Evolutionary conservation across 805 yeast genomes (phyloP), one percentile per base, ranked within the genome.

Genomic region (Diddensiella transvaalensis): DNA sequence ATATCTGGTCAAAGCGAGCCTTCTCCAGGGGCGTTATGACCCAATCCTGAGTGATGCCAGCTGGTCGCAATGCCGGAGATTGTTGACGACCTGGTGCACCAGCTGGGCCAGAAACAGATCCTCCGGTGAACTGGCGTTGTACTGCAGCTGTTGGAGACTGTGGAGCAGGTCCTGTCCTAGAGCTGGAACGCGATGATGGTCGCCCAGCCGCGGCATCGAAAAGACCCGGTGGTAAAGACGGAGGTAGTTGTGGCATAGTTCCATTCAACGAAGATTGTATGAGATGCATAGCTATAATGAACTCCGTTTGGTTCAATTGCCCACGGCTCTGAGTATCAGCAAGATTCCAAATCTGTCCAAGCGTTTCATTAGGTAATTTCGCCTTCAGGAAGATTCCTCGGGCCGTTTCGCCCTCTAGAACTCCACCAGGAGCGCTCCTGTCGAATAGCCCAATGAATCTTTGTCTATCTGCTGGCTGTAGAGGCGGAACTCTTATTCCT

Each of bases 261-360:
- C 88, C 86, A 59, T 80, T 78, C 60, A 88, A 72, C 26, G 84
- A 70, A 56, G 88, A 82, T 66, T 91, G 97, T 54, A 93, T 87
- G 62, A 93, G 75, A 67, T 87, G 95, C 99, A 93, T 91, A 4
- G 98, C 97, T 59, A 91, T 78, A 40, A 87, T 79, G 59, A 93
- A 93, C 63, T 87, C 90, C 13, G 82, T 75, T 61, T 82, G 78
- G 48, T 78, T 74, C 58, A 93, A 77, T 48, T 78, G 73, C 3
- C 99, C 99, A 1, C 77, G 68, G 57, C 82, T 82, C 46, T 77
- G 76, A 52, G 81, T 79, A 64, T 93, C 99, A 39, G 86, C 93
- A 49, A 91, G 72, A 46, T 77, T 77, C 99, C 99, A 93, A 50
- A 93, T 83, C 62, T 83, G 85, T 49, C 95, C 96, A 52, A 93